Percentiles rank a stretch among this genome's conserved stretches.
phyloP scores from a whole-genome alignment of 768 basidiomycete species.

The Artomyces pyxidatus region DNA sequence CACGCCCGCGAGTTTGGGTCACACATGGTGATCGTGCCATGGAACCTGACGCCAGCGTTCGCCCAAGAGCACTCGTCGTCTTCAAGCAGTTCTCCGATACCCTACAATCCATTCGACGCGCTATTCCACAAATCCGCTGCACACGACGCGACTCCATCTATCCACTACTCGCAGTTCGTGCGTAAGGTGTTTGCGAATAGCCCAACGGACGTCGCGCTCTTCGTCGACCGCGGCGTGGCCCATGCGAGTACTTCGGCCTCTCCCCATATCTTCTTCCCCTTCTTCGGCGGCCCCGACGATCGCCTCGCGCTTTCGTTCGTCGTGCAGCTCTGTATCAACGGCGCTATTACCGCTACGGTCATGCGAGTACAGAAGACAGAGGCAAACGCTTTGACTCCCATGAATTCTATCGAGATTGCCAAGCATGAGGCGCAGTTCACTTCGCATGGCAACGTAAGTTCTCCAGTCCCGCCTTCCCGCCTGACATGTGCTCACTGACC shows the following conservation, averaged over 20 bases:
- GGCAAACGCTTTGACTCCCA: conserved; percentile 24
- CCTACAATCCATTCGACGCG: conserved; percentile 64
- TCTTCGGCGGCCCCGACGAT: conserved; percentile 94
- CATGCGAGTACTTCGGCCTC: conserved; percentile 22
- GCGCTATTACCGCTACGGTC: conserved; percentile 62
- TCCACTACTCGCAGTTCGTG: conserved; percentile 75
- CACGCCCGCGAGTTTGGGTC: conserved; percentile 50
- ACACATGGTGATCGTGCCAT: conserved; percentile 79
- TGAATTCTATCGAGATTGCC: conserved; percentile 23
- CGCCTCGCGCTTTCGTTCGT: conserved; percentile 76
- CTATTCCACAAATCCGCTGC: conserved; percentile 53
- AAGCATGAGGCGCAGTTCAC: conserved; percentile 16
- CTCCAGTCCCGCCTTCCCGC: too few relatives aligned
- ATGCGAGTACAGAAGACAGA: conserved; percentile 49
- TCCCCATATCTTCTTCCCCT: conserved; percentile 76
- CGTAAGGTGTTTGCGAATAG: conserved; percentile 72
- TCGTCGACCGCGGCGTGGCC: conserved; percentile 62
- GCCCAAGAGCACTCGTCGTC: conserved; percentile 16
- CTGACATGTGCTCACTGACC: too few relatives aligned
- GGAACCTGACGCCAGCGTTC: conserved; percentile 41
- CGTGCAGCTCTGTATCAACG: conserved; percentile 68
- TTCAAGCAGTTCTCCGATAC: too few relatives aligned
- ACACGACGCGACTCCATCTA: conserved; percentile 42
- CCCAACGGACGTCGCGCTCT: conserved; percentile 73
- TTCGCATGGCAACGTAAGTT: conserved; percentile 23